These are phyloP conservation scores for Pythium inflatum DNA, from an alignment of 352 stramenopile species.

Conservation along the genomic window DNA sequence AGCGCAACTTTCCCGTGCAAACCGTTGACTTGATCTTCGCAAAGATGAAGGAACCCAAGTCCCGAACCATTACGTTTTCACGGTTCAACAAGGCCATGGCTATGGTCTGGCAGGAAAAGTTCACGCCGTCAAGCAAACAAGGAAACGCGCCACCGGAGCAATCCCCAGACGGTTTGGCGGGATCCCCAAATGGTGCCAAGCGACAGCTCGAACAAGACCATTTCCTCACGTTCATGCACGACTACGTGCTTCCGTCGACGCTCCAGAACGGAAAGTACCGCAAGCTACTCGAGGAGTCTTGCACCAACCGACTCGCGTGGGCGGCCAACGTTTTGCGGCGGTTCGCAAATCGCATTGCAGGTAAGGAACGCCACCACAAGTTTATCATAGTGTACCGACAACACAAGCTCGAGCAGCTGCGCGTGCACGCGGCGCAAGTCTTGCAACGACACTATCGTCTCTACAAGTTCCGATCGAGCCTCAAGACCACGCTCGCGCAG, in stretches of 20 bases:
- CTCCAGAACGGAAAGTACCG: constrained; percentile 65
- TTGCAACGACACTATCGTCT: constrained; percentile 56
- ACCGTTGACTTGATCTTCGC: constrained; percentile 66
- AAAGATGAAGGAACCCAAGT: constrained; percentile 79
- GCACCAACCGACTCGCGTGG: constrained; percentile 53
- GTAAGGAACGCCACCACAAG: constrained; percentile 44
- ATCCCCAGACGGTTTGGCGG: too few species aligned
- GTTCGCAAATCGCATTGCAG: constrained; percentile 47
- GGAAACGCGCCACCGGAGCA: not conserved
- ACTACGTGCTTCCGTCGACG: constrained; percentile 62
- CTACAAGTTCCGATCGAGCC: constrained; percentile 50
- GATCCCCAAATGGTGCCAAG: not conserved
- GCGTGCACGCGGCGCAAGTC: constrained; percentile 27
- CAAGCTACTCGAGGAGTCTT: constrained; percentile 45
- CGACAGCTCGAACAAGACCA: constrained; percentile 34
- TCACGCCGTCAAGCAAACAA: constrained; percentile 26
- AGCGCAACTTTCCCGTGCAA: constrained; percentile 58
- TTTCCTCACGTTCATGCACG: constrained; percentile 69
- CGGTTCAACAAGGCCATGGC: constrained; percentile 69
- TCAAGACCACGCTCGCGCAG: constrained; percentile 47
- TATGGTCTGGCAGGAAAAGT: constrained; percentile 68
- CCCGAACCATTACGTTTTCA: constrained; percentile 58
- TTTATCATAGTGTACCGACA: constrained; percentile 52
- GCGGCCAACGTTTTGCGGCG: constrained; percentile 44
- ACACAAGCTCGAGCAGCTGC: constrained; percentile 37